Percentiles rank a stretch among this genome's conserved stretches.
Conservation (phyloP, 139 green algal species). For the Micromonas commoda region DNA sequence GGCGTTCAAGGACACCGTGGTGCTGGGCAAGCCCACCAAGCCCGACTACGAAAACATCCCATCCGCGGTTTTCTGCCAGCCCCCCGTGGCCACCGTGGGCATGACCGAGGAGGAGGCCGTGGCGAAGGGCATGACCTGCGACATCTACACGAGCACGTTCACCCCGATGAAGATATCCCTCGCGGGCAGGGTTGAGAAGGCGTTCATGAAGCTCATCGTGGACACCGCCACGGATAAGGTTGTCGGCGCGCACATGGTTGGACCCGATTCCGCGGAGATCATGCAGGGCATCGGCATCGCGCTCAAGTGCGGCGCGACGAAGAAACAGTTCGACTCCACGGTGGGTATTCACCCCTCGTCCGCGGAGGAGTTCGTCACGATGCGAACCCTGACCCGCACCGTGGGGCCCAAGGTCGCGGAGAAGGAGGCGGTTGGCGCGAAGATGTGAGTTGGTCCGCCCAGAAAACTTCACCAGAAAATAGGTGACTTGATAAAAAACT, state of each 20-base stretch:
- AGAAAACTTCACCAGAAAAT: no score
- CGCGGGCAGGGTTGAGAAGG: constrained; percentile 62
- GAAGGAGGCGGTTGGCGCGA: no score
- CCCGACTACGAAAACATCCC: constrained; percentile 70
- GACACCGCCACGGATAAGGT: constrained; percentile 65
- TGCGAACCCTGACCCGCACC: constrained; percentile 50
- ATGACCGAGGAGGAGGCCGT: constrained; percentile 81
- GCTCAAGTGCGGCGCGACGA: constrained; percentile 84
- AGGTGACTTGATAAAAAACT: no score
- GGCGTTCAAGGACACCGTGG: constrained; percentile 81
- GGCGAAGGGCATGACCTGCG: constrained; percentile 59
- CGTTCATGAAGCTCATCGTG: constrained; percentile 83
- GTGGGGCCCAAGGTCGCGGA: constrained; percentile 28
- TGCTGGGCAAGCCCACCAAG: constrained; percentile 64
- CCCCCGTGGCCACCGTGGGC: constrained; percentile 82
- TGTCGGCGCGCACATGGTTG: constrained; percentile 88
- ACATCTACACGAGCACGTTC: constrained; percentile 89
- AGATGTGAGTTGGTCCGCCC: no score
- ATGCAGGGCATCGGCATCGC: constrained; percentile 94
- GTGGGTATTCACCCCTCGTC: constrained; percentile 85
- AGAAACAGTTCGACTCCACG: constrained; percentile 79
- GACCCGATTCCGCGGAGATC: constrained; percentile 85
- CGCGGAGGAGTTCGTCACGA: constrained; percentile 96
- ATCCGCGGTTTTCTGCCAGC: constrained; percentile 79
- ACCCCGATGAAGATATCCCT: constrained; percentile 91